A percentile compares a stretch with the other conserved stretches of the same genome.
These are phyloP conservation scores for Penicillium parvum DNA, from an alignment of 495 filamentous ascomycete species.

Conservation along the genomic window DNA sequence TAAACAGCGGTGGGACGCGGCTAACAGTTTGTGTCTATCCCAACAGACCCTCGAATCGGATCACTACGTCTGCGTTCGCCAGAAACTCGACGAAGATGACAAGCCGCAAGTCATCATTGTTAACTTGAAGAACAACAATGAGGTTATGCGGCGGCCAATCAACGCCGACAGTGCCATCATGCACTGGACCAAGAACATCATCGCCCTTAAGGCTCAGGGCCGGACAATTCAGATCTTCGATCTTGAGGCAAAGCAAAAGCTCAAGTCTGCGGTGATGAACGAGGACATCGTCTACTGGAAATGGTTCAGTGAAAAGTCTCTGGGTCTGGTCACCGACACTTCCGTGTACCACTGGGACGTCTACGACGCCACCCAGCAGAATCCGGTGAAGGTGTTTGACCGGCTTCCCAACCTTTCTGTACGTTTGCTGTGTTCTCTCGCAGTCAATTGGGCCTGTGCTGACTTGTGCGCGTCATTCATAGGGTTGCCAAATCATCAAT, in stretches of 20 bases:
- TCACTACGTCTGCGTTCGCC: conserved; percentile 88
- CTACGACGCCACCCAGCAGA: conserved; percentile 68
- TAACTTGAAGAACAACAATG: conserved; percentile 91
- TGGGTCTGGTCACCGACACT: conserved; percentile 86
- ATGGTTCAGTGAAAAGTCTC: conserved; percentile 84
- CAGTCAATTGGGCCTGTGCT: not conserved
- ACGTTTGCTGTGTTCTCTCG: conserved; percentile 31
- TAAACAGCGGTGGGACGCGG: conserved; percentile 3
- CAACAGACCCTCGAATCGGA: conserved; percentile 94
- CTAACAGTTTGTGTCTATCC: conserved; percentile 11
- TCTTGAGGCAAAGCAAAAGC: conserved; percentile 79
- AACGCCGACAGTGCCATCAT: conserved; percentile 99
- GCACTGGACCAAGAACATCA: conserved; percentile 95
- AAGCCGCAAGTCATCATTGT: conserved; percentile 94
- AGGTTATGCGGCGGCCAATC: conserved; percentile 88
- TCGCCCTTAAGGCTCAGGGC: conserved; percentile 87
- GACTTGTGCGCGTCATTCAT: conserved; percentile 5
- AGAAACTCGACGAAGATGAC: conserved; percentile 75
- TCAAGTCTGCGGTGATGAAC: conserved; percentile 91
- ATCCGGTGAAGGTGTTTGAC: conserved; percentile 88
- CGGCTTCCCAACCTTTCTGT: conserved; percentile 83
- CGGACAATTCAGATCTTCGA: conserved; percentile 98
- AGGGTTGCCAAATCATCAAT: conserved; percentile 99
- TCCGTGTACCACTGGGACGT: conserved; percentile 98
- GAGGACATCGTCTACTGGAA: conserved; percentile 99